Conservation (phyloP, 768 basidiomycete species). For the Suillus variegatus region DNA sequence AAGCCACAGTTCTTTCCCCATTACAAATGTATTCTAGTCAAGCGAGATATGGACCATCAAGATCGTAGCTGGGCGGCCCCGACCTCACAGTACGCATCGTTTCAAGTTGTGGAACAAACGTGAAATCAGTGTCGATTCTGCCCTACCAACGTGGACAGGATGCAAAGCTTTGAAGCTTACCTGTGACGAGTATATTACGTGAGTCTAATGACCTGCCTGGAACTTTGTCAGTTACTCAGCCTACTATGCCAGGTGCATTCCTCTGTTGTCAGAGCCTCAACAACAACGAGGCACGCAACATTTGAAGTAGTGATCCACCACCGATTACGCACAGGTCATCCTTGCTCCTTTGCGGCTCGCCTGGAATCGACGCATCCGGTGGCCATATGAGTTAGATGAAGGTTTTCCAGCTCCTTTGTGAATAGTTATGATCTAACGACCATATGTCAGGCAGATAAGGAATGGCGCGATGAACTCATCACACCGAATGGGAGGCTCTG, state of each 20-base stretch:
- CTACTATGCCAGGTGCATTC: not conserved
- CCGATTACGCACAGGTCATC: not conserved
- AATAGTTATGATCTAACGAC: not conserved
- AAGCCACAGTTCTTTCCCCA: no score
- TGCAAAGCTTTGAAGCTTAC: not conserved
- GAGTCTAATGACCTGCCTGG: not conserved
- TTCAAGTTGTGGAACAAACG: no score
- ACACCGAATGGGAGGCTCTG: not conserved
- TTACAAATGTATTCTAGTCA: no score
- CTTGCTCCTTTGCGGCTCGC: not conserved
- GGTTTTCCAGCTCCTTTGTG: not conserved
- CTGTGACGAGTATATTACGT: not conserved
- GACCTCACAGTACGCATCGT: no score
- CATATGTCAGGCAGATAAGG: not conserved
- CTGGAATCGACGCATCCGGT: not conserved
- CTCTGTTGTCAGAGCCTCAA: not conserved
- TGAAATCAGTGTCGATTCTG: no score
- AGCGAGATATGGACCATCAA: no score
- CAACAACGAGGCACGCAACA: not conserved
- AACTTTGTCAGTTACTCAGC: not conserved
- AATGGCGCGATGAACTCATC: not conserved
- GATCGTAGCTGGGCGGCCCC: no score
- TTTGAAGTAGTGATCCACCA: not conserved
- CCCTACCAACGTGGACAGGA: no score
- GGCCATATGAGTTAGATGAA: no score